Percentiles rank a stretch among this genome's conserved stretches.
Evolutionary conservation across 495 filamentous ascomycete species (phyloP).

Genomic region (Usnea hakonensis): DNA sequence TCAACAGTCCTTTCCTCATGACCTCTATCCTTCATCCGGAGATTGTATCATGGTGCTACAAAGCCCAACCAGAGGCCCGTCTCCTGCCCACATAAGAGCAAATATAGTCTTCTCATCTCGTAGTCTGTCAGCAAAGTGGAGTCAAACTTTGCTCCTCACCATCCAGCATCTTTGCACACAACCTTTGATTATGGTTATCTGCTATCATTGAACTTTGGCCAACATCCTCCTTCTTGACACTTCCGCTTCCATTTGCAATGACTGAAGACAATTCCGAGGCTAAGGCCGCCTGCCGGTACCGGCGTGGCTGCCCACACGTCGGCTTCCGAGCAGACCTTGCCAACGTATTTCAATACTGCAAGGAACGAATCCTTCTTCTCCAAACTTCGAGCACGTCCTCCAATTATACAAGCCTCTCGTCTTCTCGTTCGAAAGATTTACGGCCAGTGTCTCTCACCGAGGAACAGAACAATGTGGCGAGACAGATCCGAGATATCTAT

Average conservation of each 20-base stretch:
- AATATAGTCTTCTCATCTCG: background rate
- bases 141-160: background rate
- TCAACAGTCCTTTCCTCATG: background rate
- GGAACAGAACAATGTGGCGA: background rate
- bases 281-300: background rate
- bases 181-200: background rate
- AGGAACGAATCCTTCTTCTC: background rate
- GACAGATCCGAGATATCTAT: background rate
- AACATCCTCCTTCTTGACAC: background rate
- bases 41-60: background rate
- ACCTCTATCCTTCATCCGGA: background rate
- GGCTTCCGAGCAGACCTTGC: background rate
- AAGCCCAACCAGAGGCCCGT: too few species aligned
- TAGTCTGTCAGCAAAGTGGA: background rate
- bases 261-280: background rate
- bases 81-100: background rate
- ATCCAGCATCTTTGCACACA: background rate
- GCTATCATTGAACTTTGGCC: background rate
- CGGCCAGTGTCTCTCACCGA: background rate
- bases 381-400: background rate
- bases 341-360: background rate
- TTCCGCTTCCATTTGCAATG: background rate
- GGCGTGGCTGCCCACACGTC: background rate
- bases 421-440: background rate
- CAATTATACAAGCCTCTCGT: background rate